Evolutionary conservation across 2,329 filamentous ascomycete species (phyloP).

Genomic region (Aspergillus costaricaensis): DNA sequence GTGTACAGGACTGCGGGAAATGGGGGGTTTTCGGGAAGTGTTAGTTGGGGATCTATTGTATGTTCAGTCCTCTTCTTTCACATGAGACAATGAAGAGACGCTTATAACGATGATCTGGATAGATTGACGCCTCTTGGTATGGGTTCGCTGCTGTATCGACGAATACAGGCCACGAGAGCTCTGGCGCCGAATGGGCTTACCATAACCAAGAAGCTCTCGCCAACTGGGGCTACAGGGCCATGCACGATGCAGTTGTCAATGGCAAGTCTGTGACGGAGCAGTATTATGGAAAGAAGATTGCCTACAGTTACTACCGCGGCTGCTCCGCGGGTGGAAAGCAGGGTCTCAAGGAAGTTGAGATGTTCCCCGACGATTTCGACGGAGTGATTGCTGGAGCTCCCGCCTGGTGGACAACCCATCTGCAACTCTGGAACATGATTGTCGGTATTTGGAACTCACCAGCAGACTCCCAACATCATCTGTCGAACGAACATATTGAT

Average conservation of each 20-base stretch:
- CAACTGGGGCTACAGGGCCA: slow-evolving; percentile 44
- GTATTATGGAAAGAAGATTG: slow-evolving; percentile 50
- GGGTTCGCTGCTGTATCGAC: slow-evolving; percentile 49
- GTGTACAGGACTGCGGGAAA: background rate
- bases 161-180: slow-evolving; percentile 49
- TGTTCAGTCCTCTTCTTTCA: too few species aligned
- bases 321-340: slow-evolving; percentile 63
- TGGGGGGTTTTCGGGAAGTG: background rate
- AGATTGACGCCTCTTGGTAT: background rate
- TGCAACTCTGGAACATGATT: slow-evolving; percentile 50
- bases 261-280: slow-evolving; percentile 51
- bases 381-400: slow-evolving; percentile 55
- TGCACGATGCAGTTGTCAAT: slow-evolving; percentile 53
- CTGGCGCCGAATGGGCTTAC: slow-evolving; percentile 27
- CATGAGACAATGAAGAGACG: too few species aligned
- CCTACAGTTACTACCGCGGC: slow-evolving; percentile 49
- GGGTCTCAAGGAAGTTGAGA: slow-evolving; percentile 56
- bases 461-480: slow-evolving; percentile 48
- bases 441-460: slow-evolving; percentile 54
- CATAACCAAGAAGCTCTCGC: slow-evolving; percentile 37
- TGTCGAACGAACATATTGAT: slow-evolving; percentile 44
- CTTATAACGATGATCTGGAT: background rate
- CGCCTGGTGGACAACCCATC: slow-evolving; percentile 54
- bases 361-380: slow-evolving; percentile 59
- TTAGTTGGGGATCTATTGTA: background rate